Evolutionary conservation across 208 protist genomes (phyloP), one percentile per base, ranked within the genome.

Genomic region (Porcisia hertigi): DNA sequence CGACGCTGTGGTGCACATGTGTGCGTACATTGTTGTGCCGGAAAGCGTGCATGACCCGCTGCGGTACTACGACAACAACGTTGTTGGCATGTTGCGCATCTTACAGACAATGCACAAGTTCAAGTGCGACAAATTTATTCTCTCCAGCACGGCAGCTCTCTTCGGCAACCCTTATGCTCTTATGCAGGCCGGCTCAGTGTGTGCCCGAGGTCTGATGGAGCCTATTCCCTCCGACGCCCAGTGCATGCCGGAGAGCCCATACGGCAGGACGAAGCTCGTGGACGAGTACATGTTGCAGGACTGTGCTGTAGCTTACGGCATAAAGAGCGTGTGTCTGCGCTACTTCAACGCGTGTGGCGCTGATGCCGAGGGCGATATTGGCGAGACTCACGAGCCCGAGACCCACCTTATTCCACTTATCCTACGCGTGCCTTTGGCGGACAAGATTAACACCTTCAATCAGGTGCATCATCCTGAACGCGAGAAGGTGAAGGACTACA

Each of bases 261-360:
- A 99, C 75, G 98, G 98, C 6, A 83, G 85, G 69, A 97, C 98
- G 36, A 98, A 98, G 85, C 77, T 92, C 30, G 76, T 92, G 43
- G 92, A 97, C 43, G 98, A 99, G 83, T 85, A 92, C 75, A 96
- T 99, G 53, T 71, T 99, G n/a, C 72, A 86, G 70, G 98, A 99
- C 83, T 81, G 93, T 30, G 84, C 82, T 30, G 62, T 76, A 0
- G 91, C 89, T 18, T 93, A 96, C 53, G 90, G 94, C 65, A 88
- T 91, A 47, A 86, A 94, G 69, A 90, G 93, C 65, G 84, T 98
- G 43, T 85, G 98, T 62, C 90, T 99, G 52, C 94, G 99, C 49
- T 99, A 99, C 88, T 99, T 99, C 89, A 99, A 99, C 88, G 98
- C 98, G 20, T 93, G 96, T 55, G 98, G 98, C 34, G 98, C 98